A percentile compares a stretch with the other conserved stretches of the same genome.
Evolutionary conservation across 257 asterid genomes (phyloP).

Genomic region (Paraleonurus japonicus): DNA sequence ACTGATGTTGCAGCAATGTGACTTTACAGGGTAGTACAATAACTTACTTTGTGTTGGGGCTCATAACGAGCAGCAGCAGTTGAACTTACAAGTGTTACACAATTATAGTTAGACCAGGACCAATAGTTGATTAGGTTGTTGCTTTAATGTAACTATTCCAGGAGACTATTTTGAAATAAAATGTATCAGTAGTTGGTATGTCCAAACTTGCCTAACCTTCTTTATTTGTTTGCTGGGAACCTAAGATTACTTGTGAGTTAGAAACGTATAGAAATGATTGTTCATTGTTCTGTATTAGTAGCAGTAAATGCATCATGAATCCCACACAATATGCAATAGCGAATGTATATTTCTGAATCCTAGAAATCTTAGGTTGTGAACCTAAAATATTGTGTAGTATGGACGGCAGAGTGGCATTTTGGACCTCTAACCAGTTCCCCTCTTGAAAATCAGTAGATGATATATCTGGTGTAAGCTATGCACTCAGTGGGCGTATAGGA

Average conservation of each 20-base stretch:
- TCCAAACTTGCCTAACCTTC: background rate
- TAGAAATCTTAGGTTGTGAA: no score
- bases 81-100: conserved; percentile 1
- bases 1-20: conserved; percentile 6
- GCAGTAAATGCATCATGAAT: background rate
- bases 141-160: background rate
- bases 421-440: background rate
- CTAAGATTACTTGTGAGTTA: background rate
- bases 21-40: background rate
- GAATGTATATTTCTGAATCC: no score
- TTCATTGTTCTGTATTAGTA: background rate
- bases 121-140: background rate
- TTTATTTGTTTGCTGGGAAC: background rate
- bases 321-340: background rate
- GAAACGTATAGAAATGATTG: no score
- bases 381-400: no score
- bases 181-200: conserved; percentile 4
- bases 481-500: background rate
- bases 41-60: conserved; percentile 9
- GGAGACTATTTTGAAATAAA: background rate
- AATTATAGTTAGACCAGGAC: background rate
- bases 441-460: background rate
- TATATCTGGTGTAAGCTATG: background rate
- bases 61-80: background rate
- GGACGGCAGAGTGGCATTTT: background rate